A percentile compares a stretch with the other conserved stretches of the same genome.
phyloP scores from a whole-genome alignment of 2,329 filamentous ascomycete genomes.

The Fusarium mundagurra region DNA sequence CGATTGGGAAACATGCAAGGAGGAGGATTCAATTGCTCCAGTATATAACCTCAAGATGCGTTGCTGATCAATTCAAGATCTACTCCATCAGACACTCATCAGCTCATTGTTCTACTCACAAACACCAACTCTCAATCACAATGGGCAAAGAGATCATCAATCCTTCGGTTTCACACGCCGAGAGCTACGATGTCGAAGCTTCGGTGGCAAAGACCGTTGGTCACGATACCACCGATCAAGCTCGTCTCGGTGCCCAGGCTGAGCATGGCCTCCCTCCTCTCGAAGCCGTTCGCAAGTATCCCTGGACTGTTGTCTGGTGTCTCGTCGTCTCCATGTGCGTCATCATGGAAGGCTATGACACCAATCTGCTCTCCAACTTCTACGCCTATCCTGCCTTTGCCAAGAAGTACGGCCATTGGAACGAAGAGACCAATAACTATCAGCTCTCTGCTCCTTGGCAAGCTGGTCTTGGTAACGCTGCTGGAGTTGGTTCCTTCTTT shows the following conservation, averaged over 20 bases:
- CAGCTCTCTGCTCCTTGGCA: constrained; percentile 62
- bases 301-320: constrained; percentile 52
- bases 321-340: constrained; percentile 50
- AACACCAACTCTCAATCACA: background rate
- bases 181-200: constrained; percentile 14
- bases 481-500: constrained; percentile 58
- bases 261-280: constrained; percentile 43
- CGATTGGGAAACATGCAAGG: background rate
- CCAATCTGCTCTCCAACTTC: constrained; percentile 49
- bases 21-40: background rate
- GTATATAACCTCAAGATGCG: constrained; percentile 23
- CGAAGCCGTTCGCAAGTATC: constrained; percentile 46
- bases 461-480: constrained; percentile 56
- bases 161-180: constrained; percentile 16
- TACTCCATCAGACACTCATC: background rate
- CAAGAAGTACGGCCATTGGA: constrained; percentile 45
- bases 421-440: constrained; percentile 39
- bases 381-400: constrained; percentile 48
- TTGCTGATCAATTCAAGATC: constrained; percentile 1
- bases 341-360: constrained; percentile 57
- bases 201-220: background rate
- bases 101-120: background rate
- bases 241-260: constrained; percentile 22
- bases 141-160: constrained; percentile 13
- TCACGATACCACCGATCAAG: constrained; percentile 20